phyloP scores from a whole-genome alignment of 2,329 filamentous ascomycete genomes.

The Trichoderma oligosporum region DNA sequence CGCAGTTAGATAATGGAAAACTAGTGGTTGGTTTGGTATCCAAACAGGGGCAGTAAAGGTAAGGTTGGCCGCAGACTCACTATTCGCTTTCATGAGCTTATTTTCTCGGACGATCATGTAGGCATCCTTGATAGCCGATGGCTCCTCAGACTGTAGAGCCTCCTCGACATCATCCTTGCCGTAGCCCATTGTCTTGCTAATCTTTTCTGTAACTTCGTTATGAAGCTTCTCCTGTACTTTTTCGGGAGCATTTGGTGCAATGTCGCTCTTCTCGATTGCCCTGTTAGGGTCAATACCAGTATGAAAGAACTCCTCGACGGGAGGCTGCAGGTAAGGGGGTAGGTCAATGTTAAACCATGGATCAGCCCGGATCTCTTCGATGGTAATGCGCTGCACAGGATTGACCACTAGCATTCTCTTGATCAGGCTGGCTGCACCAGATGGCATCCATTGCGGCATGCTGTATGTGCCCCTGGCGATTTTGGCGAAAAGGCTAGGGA shows the following conservation, averaged over 20 bases:
- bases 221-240: conserved; percentile 87
- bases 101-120: conserved; percentile 98
- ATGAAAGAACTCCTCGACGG: conserved; percentile 87
- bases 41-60: conserved; percentile 27
- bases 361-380: conserved; percentile 88
- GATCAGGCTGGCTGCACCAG: conserved; percentile 77
- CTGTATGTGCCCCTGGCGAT: conserved; percentile 93
- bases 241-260: conserved; percentile 73
- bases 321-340: conserved; percentile 79
- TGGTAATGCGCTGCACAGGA: conserved; percentile 88
- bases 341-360: conserved; percentile 90
- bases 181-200: conserved; percentile 98
- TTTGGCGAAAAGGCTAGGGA: conserved; percentile 95
- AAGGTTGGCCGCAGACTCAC: conserved; percentile 52
- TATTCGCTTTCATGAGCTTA: conserved; percentile 91
- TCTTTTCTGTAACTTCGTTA: conserved; percentile 87
- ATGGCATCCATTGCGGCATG: conserved; percentile 85
- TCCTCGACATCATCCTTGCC: conserved; percentile 93
- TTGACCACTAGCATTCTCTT: conserved; percentile 94
- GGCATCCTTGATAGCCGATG: conserved; percentile 96
- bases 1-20: conserved; percentile 32
- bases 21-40: conserved; percentile 4
- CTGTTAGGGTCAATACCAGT: conserved; percentile 92
- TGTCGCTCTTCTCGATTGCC: conserved; percentile 76
- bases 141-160: conserved; percentile 84